Base-by-base conservation (phyloP, 2,329 filamentous ascomycete genomes). In the Myriosclerotinia curreyana region DNA sequence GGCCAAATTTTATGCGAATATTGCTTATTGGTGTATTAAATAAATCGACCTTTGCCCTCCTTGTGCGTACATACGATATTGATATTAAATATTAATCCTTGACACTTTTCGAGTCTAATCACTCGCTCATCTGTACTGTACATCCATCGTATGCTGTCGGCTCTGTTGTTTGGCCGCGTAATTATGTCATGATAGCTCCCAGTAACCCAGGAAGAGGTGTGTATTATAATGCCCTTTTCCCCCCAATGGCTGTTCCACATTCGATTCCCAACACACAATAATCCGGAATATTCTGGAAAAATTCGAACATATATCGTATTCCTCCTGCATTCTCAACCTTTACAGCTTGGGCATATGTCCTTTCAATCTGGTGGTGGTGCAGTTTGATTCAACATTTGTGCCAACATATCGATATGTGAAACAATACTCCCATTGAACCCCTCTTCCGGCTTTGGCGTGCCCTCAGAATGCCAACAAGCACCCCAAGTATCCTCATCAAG, bases 401-500 rank as follows among this genome's bases (percentile, higher is more conserved):
- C 68, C 48, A 73, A 40, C 42, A 72, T 48, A 51, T 73, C 71
- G 56, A 73, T 70, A 66, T 73, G 71, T 17, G 62, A 49, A 22
- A 61, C 65, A 1, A 73, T 64, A 52, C 66, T 66, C 0, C 55
- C 66, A 49, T 48, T 60, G 7, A 62, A 38, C 31, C 65, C 54
- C n/a, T 69, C 66, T 53, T 66, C 66, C 11, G 28, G 53, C n/a
- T 67, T 68, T 50, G 56, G 64, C 20, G n/a, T 50, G 8, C 61
- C 61, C 22, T 63, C 61, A 31, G 44, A 50, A 63, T 63, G 61
- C 31, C 64, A 52, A 44, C 38, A 54, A 49, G 55, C 22, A 44
- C 73, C 73, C 74, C 74, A 75, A 5, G 66, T 68, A 38, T 71
- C 66, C 31, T 71, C 71, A 55, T 70, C 70, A 44, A 74, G 67